phyloP scores from a whole-genome alignment of 2,329 filamentous ascomycete species.

The Colletotrichum musae region DNA sequence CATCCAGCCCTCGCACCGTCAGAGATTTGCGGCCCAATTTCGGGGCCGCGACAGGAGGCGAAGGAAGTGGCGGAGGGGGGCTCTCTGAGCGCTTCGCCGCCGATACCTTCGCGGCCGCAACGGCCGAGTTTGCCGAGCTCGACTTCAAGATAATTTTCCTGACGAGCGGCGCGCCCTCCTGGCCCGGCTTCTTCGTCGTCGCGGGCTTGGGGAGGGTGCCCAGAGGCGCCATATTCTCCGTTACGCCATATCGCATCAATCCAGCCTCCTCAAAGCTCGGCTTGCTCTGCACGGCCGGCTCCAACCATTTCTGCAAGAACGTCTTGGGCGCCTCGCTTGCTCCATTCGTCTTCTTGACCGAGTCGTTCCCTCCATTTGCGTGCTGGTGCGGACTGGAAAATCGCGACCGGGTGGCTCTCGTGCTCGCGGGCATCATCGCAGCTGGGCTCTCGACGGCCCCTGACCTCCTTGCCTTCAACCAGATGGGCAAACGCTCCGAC shows the following conservation, averaged over 20 bases:
- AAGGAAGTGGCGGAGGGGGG: conserved; percentile 30
- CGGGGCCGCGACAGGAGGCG: conserved; percentile 29
- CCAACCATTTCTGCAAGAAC: conserved; percentile 72
- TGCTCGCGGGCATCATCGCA: conserved; percentile 59
- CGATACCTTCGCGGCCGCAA: conserved; percentile 30
- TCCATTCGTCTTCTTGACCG: conserved; percentile 45
- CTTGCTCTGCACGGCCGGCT: conserved; percentile 71
- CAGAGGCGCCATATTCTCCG: conserved; percentile 87
- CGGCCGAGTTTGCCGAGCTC: conserved; percentile 43
- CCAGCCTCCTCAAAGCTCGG: conserved; percentile 85
- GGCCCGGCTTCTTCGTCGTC: conserved; percentile 55
- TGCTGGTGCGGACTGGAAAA: conserved; percentile 67
- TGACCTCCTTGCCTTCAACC: conserved; percentile 40
- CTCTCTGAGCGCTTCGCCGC: conserved; percentile 37
- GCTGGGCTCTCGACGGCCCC: conserved; percentile 41
- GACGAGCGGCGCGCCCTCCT: conserved; percentile 48
- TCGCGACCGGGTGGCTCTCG: conserved; percentile 68
- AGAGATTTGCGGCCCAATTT: conserved; percentile 32
- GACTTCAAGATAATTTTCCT: conserved; percentile 64
- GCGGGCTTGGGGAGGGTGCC: conserved; percentile 78
- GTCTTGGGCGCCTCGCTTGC: conserved; percentile 57
- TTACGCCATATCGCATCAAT: conserved; percentile 80
- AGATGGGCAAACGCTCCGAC: conserved; percentile 36
- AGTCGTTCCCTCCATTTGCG: conserved; percentile 44
- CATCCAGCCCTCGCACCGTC: conserved; percentile 26